Base-by-base conservation (phyloP, 192 early-diverging fungal species). In the Dissophora globulifera region DNA sequence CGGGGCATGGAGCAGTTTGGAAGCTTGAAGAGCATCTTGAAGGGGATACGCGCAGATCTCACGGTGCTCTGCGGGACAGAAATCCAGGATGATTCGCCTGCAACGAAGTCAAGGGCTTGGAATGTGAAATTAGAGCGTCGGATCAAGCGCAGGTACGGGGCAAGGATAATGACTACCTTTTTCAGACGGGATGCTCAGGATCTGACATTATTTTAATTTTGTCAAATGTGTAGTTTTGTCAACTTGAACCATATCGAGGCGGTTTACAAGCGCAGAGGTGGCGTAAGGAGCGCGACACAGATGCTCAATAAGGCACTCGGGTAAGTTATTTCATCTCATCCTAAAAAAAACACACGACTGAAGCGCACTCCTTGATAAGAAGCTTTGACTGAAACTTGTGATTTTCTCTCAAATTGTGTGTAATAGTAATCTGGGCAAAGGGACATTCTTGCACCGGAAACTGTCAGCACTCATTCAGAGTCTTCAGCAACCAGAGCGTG, bases 1-100 rank as follows among this genome's bases (percentile, higher is more conserved):
- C 19, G 32, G 22, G 69, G 59, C 2, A 62, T 71, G 59, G 69
- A 71, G 35, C 69, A 62, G 16, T 71, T 71, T 62, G 59, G 59
- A 1, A 54, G 30, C 16, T 45, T 54, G 30, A 71, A 50, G 45
- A 26, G n/a, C 0, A 26, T 40, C 6, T 19, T 71, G 16, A 54
- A 22, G 25, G 40, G 52, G 1, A 62, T 71, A 11, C 23, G 47
- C 16, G 31, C 45, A 7, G 47, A 61, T 17, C 15, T 71, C 17
- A 15, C 46, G 25, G 26, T 16, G 2, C 31, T 67, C 10, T 56
- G 19, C 1, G 27, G 35, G 23, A 69, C 11, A 2, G 57, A 69
- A 15, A 13, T 15, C n/a, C 17, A 46, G 9, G 22, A 9, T 20
- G 46, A n/a, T n/a, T n/a, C n/a, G n/a, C n/a, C n/a, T n/a, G n/a